Conservation (phyloP, 768 basidiomycete species). For the Lactarius evosmus region DNA sequence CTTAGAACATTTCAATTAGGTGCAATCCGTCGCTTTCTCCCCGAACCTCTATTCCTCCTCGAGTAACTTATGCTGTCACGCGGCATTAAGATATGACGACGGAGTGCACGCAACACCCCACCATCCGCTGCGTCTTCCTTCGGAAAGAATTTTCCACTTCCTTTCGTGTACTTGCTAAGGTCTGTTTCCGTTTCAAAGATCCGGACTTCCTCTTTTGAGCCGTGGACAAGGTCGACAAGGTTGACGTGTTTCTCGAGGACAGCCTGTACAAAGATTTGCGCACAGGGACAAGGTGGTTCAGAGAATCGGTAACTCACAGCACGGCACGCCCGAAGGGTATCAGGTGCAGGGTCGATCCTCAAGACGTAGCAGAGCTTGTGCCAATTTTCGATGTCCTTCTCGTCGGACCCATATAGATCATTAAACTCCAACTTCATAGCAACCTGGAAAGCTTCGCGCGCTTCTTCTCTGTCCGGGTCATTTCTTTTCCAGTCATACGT, state of each 20-base stretch:
- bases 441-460: neutral
- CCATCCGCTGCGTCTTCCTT: conserved; percentile 32
- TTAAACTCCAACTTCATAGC: conserved; percentile 27
- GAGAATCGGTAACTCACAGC: neutral
- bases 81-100: conserved; percentile 30
- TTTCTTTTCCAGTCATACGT: neutral
- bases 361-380: conserved; percentile 21
- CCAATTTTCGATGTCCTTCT: conserved; percentile 24
- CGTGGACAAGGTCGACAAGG: conserved; percentile 22
- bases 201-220: neutral
- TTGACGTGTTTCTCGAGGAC: conserved; percentile 23
- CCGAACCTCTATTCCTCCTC: neutral
- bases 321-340: conserved; percentile 3
- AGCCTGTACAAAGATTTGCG: conserved; percentile 2
- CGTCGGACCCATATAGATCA: conserved; percentile 26
- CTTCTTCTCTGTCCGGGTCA: neutral
- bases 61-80: neutral
- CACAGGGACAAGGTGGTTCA: neutral
- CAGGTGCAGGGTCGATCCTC: conserved; percentile 21
- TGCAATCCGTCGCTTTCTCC: neutral
- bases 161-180: conserved; percentile 12
- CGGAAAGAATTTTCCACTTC: conserved; percentile 26
- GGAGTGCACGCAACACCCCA: conserved; percentile 33
- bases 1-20: neutral
- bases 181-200: neutral